Evolutionary conservation across 2,329 filamentous ascomycete species (phyloP).

Genomic region (Nemania sp.): DNA sequence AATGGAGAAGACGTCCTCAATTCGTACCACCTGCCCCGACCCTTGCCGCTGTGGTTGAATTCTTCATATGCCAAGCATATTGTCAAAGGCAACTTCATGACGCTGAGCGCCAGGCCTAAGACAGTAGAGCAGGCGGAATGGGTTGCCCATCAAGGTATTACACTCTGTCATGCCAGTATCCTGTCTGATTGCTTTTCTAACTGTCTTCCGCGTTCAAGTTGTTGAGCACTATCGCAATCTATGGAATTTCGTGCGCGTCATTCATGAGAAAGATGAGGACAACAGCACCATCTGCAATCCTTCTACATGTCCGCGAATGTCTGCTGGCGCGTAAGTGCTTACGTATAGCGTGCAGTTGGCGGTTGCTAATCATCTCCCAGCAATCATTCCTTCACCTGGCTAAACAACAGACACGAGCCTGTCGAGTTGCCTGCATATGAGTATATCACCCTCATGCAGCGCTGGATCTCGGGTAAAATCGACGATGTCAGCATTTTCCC

Average conservation of each 20-base stretch:
- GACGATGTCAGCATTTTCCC: conserved; percentile 90
- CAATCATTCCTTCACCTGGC: conserved; percentile 97
- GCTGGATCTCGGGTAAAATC: conserved; percentile 96
- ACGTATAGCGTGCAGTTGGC: background rate
- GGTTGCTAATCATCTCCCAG: conserved; percentile 41
- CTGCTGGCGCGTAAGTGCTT: conserved; percentile 80
- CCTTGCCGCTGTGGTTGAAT: conserved; percentile 75
- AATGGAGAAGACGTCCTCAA: conserved; percentile 60
- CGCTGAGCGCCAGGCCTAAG: conserved; percentile 87
- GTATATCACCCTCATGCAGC: conserved; percentile 94
- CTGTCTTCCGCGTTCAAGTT: conserved; percentile 55
- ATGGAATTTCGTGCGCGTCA: conserved; percentile 85
- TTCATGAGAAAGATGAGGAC: conserved; percentile 83
- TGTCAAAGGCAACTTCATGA: conserved; percentile 98
- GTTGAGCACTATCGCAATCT: conserved; percentile 91
- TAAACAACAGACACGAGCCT: conserved; percentile 83
- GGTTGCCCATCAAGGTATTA: conserved; percentile 91
- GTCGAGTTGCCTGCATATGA: conserved; percentile 91
- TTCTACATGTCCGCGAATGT: conserved; percentile 86
- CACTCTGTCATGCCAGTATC: conserved; percentile 1
- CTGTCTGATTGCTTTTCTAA: conserved; percentile 23
- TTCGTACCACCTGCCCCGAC: conserved; percentile 67
- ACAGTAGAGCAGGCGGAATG: conserved; percentile 94
- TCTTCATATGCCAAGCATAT: conserved; percentile 80
- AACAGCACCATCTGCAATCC: conserved; percentile 82